Conservation (phyloP, 2,329 filamentous ascomycete genomes). For the Pyricularia sp. region DNA sequence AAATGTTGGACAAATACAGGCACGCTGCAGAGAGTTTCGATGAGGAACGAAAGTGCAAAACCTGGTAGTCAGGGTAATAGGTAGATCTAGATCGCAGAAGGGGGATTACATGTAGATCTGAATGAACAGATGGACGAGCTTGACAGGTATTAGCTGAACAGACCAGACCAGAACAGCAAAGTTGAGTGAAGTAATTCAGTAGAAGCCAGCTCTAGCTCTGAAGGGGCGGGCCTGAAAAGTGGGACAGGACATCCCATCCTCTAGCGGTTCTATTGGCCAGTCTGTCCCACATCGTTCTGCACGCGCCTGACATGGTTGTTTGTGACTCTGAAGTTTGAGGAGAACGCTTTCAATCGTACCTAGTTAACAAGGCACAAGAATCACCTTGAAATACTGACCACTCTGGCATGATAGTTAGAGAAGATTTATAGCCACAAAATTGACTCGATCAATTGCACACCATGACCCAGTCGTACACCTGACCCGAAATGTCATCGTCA, state of each 20-base stretch:
- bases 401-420: background rate
- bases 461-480: background rate
- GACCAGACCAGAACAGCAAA: too few relatives aligned
- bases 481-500: constrained; percentile 33
- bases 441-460: background rate
- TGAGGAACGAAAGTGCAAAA: too few relatives aligned
- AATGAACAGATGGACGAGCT: too few relatives aligned
- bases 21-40: too few relatives aligned
- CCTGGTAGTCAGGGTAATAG: too few relatives aligned
- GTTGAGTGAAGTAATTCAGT: background rate
- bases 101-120: too few relatives aligned
- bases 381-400: background rate
- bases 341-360: too few relatives aligned
- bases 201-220: background rate
- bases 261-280: background rate
- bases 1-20: too few relatives aligned
- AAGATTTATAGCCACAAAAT: background rate
- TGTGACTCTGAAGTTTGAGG: too few relatives aligned
- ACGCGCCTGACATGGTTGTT: background rate
- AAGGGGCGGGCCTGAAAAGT: background rate
- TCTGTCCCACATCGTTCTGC: background rate
- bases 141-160: too few relatives aligned
- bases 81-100: too few relatives aligned
- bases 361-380: background rate
- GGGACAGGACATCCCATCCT: background rate